Evolutionary conservation across 2,329 filamentous ascomycete genomes (phyloP).

Genomic region (Neonectria punicea): DNA sequence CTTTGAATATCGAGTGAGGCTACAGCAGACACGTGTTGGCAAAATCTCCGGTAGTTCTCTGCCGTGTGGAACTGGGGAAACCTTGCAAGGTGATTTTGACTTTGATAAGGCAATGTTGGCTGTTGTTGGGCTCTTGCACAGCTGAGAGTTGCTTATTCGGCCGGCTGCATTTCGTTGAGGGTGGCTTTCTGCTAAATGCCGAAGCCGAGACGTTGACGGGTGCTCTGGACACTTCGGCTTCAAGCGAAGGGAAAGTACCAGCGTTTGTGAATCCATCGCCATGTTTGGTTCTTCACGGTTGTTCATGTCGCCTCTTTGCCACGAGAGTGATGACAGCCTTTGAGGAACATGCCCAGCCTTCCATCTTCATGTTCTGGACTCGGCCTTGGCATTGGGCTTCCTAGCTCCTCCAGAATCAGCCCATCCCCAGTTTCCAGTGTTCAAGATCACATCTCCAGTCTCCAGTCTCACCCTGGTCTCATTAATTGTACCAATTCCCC

Average conservation of each 20-base stretch:
- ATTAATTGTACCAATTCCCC: neutral
- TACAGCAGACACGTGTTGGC: neutral
- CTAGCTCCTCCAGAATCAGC: neutral
- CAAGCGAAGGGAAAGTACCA: neutral
- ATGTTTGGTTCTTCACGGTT: neutral
- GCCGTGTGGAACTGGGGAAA: constrained; percentile 16
- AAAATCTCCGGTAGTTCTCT: constrained; percentile 11
- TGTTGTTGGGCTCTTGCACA: neutral
- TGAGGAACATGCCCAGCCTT: neutral
- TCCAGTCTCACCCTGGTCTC: neutral
- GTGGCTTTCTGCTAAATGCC: neutral
- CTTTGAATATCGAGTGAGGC: neutral
- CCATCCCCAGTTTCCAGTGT: neutral
- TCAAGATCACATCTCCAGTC: neutral
- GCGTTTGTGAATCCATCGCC: neutral
- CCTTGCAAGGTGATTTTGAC: neutral
- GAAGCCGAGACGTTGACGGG: neutral
- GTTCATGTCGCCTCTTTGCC: too few relatives aligned
- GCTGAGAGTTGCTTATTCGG: neutral
- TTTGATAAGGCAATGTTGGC: neutral
- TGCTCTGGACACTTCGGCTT: neutral
- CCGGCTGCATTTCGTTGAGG: neutral
- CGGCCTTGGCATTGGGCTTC: neutral
- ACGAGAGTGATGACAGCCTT: neutral
- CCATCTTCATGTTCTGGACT: neutral